phyloP scores from a whole-genome alignment of 495 filamentous ascomycete species.

The Emericellopsis terricola region DNA sequence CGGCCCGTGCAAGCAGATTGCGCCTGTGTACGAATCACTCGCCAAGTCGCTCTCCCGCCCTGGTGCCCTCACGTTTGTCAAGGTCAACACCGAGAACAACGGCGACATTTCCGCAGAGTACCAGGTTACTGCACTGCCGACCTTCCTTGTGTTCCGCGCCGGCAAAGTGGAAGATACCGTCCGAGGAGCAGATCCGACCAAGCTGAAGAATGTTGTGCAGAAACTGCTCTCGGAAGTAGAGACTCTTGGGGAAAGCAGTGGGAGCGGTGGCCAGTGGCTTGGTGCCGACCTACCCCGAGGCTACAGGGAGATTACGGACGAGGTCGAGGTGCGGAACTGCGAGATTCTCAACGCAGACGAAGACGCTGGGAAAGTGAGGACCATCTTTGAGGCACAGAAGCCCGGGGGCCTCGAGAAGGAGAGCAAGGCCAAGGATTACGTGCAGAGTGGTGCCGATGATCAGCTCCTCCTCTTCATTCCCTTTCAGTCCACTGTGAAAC shows the following conservation, averaged over 20 bases:
- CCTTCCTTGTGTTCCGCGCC: conserved; percentile 75
- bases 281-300: conserved; percentile 58
- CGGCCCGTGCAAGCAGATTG: conserved; percentile 52
- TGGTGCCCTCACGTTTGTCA: conserved; percentile 37
- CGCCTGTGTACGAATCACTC: conserved; percentile 43
- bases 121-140: conserved; percentile 51
- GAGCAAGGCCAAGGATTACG: conserved; percentile 51
- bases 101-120: conserved; percentile 35
- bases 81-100: conserved; percentile 42
- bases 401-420: conserved; percentile 47
- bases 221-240: conserved; percentile 57
- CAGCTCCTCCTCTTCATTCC: conserved; percentile 90
- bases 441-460: conserved; percentile 98
- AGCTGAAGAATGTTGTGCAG: conserved; percentile 49
- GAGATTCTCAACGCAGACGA: conserved; percentile 77
- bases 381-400: conserved; percentile 52
- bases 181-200: conserved; percentile 56
- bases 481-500: conserved; percentile 75
- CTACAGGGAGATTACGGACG: conserved; percentile 67
- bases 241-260: conserved; percentile 26
- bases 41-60: conserved; percentile 34
- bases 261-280: conserved; percentile 40
- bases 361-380: conserved; percentile 44
- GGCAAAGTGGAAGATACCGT: conserved; percentile 54
- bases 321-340: conserved; percentile 59